Evolutionary conservation across 306 rosid species (phyloP), one percentile per base, ranked within the genome.

Genomic region (Malus sylvestris): DNA sequence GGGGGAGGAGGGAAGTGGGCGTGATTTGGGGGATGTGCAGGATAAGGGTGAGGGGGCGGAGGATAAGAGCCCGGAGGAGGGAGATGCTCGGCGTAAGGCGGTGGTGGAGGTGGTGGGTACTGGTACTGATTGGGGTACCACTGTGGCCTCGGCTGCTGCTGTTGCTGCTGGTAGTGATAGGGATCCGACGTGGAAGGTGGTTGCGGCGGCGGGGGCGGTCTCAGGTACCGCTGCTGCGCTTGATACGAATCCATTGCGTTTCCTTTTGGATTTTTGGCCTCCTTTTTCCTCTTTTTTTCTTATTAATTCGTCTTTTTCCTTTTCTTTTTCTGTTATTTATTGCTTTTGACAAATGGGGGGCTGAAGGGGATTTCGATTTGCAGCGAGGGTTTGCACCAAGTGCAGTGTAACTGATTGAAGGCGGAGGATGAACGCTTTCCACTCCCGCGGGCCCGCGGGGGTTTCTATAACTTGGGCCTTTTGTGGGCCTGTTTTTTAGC

Each of bases 41-140:
- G 77, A 67, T 85, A 85, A 71, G 84, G 80, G 22, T 80, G 81
- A 35, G 96, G 82, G 69, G 62, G 80, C 40, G 87, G 84, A 73
- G 88, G 83, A 78, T 88, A 93, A 76, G 89, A 78, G 20, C 86
- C 90, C 23, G 90, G 68, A 51, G 82, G 85, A 64, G 78, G 83
- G 20, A 69, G 83, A 65, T 72, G 79, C 14, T 83, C 86, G 23
- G 78, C 70, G 22, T 62, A 79, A 83, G 89, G 88, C 0, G 88
- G 91, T 4, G 89, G 96, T 6, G 84, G 90, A 82, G 88, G 91
- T 4, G 89, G 96, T 6, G 84, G 90, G 83, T 87, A 92, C 80
- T 95, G 97, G 78, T 84, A 89, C 84, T 92, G 99, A 77, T 81
- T 78, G 30, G 91, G 51, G 82, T 73, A 88, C 97, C 97, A 92